A percentile compares a stretch with the other conserved stretches of the same genome.
These are phyloP conservation scores for Lindgomyces ingoldianus DNA, from an alignment of 495 filamentous ascomycete genomes.

Conservation along the genomic window DNA sequence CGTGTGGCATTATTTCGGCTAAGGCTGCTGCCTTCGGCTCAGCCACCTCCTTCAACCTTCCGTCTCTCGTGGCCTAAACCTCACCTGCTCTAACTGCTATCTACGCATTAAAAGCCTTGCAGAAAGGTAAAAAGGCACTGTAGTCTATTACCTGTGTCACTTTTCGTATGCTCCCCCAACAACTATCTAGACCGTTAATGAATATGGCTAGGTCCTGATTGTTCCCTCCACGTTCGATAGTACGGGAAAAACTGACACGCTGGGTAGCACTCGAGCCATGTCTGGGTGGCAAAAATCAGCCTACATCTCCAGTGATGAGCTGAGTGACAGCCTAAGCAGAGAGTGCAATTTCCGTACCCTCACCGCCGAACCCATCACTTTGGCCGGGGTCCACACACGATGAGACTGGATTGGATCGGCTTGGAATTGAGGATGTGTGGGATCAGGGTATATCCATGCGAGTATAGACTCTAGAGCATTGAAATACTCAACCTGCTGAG, in stretches of 20 bases:
- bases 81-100: slow-evolving; percentile 16
- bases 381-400: slow-evolving; percentile 14
- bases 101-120: slow-evolving; percentile 12
- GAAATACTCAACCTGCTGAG: slow-evolving; percentile 19
- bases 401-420: slow-evolving; percentile 19
- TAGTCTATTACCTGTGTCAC: slow-evolving; percentile 19
- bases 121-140: slow-evolving; percentile 13
- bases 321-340: slow-evolving; percentile 23
- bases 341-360: slow-evolving; percentile 17
- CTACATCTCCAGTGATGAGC: slow-evolving; percentile 22
- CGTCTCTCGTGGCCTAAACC: too few species aligned
- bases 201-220: slow-evolving; percentile 18
- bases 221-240: slow-evolving; percentile 19
- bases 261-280: slow-evolving; percentile 19
- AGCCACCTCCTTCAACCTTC: too few species aligned
- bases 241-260: slow-evolving; percentile 22
- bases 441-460: slow-evolving; percentile 18
- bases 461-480: slow-evolving; percentile 21
- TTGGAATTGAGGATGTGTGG: slow-evolving; percentile 19
- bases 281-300: slow-evolving; percentile 16
- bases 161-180: slow-evolving; percentile 7
- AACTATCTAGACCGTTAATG: slow-evolving; percentile 12
- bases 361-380: slow-evolving; percentile 20
- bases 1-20: too few species aligned
- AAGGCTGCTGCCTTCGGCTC: too few species aligned